Conservation (phyloP, 257 asterid species). For the Plantago major region DNA sequence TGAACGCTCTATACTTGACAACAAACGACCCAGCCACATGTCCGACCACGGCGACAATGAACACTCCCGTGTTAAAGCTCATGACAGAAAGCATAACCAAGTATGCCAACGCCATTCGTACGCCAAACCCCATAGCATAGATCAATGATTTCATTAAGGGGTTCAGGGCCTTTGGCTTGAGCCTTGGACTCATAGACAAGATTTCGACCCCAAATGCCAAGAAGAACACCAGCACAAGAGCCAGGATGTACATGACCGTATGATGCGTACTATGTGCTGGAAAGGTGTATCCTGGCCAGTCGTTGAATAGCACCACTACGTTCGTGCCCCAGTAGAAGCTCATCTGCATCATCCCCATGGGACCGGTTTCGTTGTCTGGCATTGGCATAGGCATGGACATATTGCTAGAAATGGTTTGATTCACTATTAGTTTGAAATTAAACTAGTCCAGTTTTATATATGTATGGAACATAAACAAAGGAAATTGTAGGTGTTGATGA, state of each 20-base stretch:
- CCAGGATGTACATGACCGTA: constrained; percentile 50
- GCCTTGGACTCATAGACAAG: constrained; percentile 27
- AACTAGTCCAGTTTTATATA: background rate
- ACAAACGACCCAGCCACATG: constrained; percentile 41
- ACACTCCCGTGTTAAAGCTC: constrained; percentile 67
- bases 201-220: constrained; percentile 39
- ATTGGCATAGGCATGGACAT: constrained; percentile 29
- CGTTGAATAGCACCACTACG: constrained; percentile 41
- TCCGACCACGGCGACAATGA: constrained; percentile 54
- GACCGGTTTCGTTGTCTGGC: constrained; percentile 13
- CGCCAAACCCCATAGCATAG: constrained; percentile 33
- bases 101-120: constrained; percentile 65
- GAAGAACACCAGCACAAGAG: constrained; percentile 44
- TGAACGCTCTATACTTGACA: constrained; percentile 33
- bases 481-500: background rate
- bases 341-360: constrained; percentile 32
- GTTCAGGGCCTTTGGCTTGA: constrained; percentile 18
- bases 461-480: background rate
- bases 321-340: constrained; percentile 68
- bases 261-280: constrained; percentile 5
- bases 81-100: constrained; percentile 71
- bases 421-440: background rate
- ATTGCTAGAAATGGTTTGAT: constrained; percentile 10
- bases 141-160: constrained; percentile 27
- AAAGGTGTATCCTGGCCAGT: constrained; percentile 53